These are phyloP conservation scores for Lotmaria passim DNA, from an alignment of 208 protist genomes.

Conservation along the genomic window DNA sequence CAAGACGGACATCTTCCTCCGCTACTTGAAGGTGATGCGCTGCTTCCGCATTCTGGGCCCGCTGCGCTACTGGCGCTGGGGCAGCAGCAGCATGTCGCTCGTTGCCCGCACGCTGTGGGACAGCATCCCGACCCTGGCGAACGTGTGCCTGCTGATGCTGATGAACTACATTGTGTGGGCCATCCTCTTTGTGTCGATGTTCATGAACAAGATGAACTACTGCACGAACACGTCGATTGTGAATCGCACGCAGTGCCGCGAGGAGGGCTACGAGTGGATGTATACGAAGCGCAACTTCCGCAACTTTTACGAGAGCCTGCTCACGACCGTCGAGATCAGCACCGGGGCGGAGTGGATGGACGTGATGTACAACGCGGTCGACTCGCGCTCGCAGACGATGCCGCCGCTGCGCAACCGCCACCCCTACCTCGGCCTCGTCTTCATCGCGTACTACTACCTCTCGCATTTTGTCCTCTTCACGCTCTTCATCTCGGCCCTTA, in stretches of 20 bases:
- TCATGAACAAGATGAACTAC: conserved; percentile 84
- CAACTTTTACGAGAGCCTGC: conserved; percentile 87
- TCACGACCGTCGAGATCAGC: conserved; percentile 91
- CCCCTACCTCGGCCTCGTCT: conserved; percentile 83
- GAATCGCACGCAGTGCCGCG: conserved; percentile 52
- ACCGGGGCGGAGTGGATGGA: conserved; percentile 90
- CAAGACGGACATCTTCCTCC: conserved; percentile 43
- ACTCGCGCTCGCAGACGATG: conserved; percentile 59
- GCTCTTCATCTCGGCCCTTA: conserved; percentile 87
- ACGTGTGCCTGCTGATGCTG: conserved; percentile 85
- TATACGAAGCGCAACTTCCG: conserved; percentile 82
- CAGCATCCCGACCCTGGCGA: conserved; percentile 80
- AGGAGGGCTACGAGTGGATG: conserved; percentile 46
- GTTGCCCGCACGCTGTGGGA: conserved; percentile 78
- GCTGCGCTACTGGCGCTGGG: conserved; percentile 57
- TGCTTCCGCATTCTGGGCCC: conserved; percentile 85
- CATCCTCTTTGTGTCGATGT: conserved; percentile 92
- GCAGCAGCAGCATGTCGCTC: conserved; percentile 62
- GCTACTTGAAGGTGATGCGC: conserved; percentile 85
- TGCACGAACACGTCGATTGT: conserved; percentile 60
- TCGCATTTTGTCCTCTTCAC: conserved; percentile 90
- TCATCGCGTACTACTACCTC: conserved; percentile 92
- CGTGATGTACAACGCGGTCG: conserved; percentile 85
- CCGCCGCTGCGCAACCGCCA: conserved; percentile 63
- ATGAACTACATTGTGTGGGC: conserved; percentile 93